Evolutionary conservation across 176 grass and related monocot genomes (phyloP).

Genomic region (Musa beccarii): DNA sequence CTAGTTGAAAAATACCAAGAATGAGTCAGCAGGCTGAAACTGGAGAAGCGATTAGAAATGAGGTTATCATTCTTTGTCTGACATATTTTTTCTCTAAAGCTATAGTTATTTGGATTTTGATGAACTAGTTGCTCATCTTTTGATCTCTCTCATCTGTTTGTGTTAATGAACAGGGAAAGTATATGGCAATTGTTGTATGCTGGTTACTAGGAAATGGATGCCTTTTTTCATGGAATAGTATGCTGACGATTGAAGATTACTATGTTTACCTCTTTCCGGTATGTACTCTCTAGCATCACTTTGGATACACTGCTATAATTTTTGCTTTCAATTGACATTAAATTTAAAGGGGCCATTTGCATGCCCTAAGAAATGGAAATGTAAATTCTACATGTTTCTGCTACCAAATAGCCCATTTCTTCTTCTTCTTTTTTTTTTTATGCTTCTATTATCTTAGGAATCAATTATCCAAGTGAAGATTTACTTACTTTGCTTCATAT

Average conservation of each 20-base stretch:
- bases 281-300: constrained; percentile 4
- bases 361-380: no score
- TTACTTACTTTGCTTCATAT: no score
- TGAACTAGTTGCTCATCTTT: neutral
- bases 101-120: neutral
- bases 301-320: neutral
- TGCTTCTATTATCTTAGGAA: no score
- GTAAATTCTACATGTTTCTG: no score
- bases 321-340: neutral
- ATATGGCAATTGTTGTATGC: constrained; percentile 42
- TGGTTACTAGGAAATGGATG: constrained; percentile 66
- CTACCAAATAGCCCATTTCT: no score
- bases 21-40: neutral
- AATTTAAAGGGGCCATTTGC: neutral
- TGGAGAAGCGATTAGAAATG: neutral
- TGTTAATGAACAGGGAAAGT: constrained; percentile 37
- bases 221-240: constrained; percentile 60
- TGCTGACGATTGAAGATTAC: constrained; percentile 75
- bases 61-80: neutral
- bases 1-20: neutral
- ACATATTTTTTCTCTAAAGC: neutral
- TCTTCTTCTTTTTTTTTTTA: no score
- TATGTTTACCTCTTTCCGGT: constrained; percentile 56
- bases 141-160: neutral
- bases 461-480: no score